A percentile compares a stretch with the other conserved stretches of the same genome.
Conservation (phyloP, 2,329 filamentous ascomycete genomes). For the Acephala macrosclerotiorum region DNA sequence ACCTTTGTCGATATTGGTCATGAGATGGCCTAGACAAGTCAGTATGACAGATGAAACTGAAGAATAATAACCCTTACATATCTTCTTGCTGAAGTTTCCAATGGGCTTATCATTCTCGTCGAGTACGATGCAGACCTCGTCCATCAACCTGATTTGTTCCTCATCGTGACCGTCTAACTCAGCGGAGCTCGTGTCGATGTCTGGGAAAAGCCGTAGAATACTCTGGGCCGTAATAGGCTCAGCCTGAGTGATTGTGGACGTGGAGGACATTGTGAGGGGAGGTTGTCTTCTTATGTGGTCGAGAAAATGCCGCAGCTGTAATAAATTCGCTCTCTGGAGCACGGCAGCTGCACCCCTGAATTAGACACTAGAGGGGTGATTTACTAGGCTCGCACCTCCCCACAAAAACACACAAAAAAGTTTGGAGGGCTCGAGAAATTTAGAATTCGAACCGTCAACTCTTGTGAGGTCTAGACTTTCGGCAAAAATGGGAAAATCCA, state of each 20-base stretch:
- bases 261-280: conserved; percentile 44
- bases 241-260: conserved; percentile 56
- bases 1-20: conserved; percentile 98
- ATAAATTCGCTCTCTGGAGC: background rate
- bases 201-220: conserved; percentile 87
- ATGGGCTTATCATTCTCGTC: conserved; percentile 93
- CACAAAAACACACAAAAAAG: conserved; percentile 14
- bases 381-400: background rate
- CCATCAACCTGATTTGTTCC: conserved; percentile 98
- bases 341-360: background rate
- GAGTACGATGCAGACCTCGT: conserved; percentile 97
- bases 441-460: conserved; percentile 15
- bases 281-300: conserved; percentile 19
- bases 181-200: conserved; percentile 73
- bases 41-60: conserved; percentile 26
- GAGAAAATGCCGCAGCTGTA: conserved; percentile 24
- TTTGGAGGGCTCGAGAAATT: background rate
- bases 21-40: conserved; percentile 78
- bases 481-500: conserved; percentile 63
- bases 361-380: background rate
- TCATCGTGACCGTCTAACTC: conserved; percentile 93
- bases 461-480: background rate
- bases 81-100: conserved; percentile 97
- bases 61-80: conserved; percentile 67
- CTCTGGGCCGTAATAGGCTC: conserved; percentile 83